Base-by-base conservation (phyloP, 768 basidiomycete genomes). In the Mycena vulgaris region DNA sequence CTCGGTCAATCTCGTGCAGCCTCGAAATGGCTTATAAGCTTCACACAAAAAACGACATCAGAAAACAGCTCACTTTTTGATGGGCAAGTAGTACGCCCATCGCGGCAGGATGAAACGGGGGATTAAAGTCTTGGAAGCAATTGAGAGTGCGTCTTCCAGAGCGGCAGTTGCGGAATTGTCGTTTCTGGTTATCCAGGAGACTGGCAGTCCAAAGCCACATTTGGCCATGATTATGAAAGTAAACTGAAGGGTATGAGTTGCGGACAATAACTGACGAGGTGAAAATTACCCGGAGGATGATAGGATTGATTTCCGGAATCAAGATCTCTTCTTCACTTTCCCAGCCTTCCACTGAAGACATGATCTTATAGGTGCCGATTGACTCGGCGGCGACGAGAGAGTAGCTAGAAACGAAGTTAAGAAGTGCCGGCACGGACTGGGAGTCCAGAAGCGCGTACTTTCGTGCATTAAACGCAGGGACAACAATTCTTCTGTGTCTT, bases 1-100 rank as follows among this genome's bases (percentile, higher is more conserved):
- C 58, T n/a, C 27, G 40, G 42, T 59, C 58, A 45, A 59, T 59
- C 21, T 59, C 58, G 13, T 57, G 55, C 23, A 57, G 58, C 40
- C 42, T 59, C 28, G 1, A 40, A 14, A 27, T 5, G 16, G 2
- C 10, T 40, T 2, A 30, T 59, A n/a, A 59, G 42, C 19, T n/a
- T 47, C 10, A n/a, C n/a, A n/a, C n/a, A 45, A 2, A 11, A 39
- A 39, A 19, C 1, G 27, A 2, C 16, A 27, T 16, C 17, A 8
- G 19, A 27, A 4, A 1, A 23, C 39, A 23, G 30, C 37, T 5
- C 4, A 58, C 39, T 42, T 42, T 42, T 42, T 58, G 57, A 58
- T 28, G 14, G 39, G 57, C 1, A 58, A 40, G 28, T 25, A 30
- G 39, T 42, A 58, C 17, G 39, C 27, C 57, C 57, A 58, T 28